phyloP scores from a whole-genome alignment of 164 flowering plant species.

The Sedum album region DNA sequence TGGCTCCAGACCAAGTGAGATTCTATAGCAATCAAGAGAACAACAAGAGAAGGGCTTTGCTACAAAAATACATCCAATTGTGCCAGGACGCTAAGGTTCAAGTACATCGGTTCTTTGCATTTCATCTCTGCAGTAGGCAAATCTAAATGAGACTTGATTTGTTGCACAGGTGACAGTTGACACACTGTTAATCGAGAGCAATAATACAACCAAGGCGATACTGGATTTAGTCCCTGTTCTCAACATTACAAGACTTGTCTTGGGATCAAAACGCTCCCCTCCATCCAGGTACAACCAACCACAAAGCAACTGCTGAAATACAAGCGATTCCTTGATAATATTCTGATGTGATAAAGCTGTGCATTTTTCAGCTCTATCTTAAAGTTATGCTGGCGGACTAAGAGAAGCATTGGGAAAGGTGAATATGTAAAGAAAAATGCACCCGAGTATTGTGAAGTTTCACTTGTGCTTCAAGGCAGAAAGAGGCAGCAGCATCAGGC shows the following conservation, averaged over 20 bases:
- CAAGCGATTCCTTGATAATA: neutral
- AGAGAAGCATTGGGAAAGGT: constrained; percentile 38
- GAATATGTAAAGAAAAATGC: constrained; percentile 60
- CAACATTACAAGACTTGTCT: constrained; percentile 55
- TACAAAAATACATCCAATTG: constrained; percentile 59
- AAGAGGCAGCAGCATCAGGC: constrained; percentile 14
- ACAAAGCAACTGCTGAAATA: neutral
- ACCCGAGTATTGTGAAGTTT: constrained; percentile 61
- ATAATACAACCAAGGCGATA: constrained; percentile 50
- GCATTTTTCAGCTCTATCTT: neutral
- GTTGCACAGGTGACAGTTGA: constrained; percentile 62
- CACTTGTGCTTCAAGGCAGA: constrained; percentile 41
- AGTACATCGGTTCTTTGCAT: neutral
- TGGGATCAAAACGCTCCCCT: constrained; percentile 51
- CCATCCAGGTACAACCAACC: constrained; percentile 29
- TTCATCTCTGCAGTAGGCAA: no score
- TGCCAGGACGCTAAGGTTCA: constrained; percentile 59
- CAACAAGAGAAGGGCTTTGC: constrained; percentile 41
- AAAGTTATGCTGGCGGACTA: constrained; percentile 23
- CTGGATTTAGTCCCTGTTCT: constrained; percentile 68
- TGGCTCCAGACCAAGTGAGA: constrained; percentile 44
- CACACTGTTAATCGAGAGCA: constrained; percentile 67
- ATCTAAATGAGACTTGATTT: neutral
- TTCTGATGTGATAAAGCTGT: neutral
- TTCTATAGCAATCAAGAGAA: constrained; percentile 50